Base-by-base conservation (phyloP, 2,329 filamentous ascomycete genomes). In the Trichoderma atrobrunneum region DNA sequence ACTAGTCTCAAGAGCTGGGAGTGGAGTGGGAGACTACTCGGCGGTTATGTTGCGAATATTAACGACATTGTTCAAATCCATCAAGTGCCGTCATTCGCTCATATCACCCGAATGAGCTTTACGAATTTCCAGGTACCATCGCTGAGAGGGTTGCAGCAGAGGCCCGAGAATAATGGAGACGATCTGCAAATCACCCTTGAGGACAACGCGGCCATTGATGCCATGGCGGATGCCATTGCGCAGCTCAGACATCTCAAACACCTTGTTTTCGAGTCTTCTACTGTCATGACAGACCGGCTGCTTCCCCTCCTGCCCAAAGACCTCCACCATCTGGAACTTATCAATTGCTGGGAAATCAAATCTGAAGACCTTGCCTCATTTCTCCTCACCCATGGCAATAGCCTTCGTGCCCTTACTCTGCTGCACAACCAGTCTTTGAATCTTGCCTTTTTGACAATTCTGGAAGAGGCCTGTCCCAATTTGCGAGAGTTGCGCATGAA, bases 341-440 rank as follows among this genome's bases (percentile, higher is more conserved):
- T 90, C 75, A 95, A 96, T 76, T 98, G 94, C 78, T 91, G 91
- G 82, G 89, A 92, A 73, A 82, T 97, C 11, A 89, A 86, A 5
- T 91, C 93, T 1, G 86, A 90, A 5, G 87, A 90, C 72, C 82
- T 98, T 26, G 83, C 85, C 30, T 79, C 81, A 0, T 97, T 92
- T 77, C 85, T 98, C 54, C 78, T 84, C 7, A 87, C 87, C 1
- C 90, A 93, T 76, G 95, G 94, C 0, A 81, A 84, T 26, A 83
- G 88, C n/a, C 83, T 98, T 26, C 87, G 87, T 67, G 87, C 88
- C 48, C 85, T 98, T 8, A 87, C 86, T 1, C 84, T 98, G 6
- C 88, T 91, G 68, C 92, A 97, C 81, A 97, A 97, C 77, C 90
- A 93, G 73, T 90, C 91, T 3, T 84, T 98, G 51, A 92, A 90